Evolutionary conservation across 2,329 filamentous ascomycete species (phyloP).

Genomic region (Fusarium buharicum): DNA sequence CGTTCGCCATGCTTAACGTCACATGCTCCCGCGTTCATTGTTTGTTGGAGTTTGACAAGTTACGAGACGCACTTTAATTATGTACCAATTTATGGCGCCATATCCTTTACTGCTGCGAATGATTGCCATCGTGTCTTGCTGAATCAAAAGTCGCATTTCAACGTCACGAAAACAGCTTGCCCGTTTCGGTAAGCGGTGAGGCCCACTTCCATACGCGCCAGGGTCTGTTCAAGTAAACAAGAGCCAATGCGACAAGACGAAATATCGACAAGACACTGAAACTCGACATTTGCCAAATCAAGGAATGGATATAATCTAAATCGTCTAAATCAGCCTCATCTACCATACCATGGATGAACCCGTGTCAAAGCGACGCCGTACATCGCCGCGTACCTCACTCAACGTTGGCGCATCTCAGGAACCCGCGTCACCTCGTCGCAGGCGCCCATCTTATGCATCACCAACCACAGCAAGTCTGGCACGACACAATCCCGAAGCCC

Average conservation of each 20-base stretch:
- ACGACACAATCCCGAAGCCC: slow-evolving; percentile 68
- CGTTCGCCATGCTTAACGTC: neutral
- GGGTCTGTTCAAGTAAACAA: slow-evolving; percentile 42
- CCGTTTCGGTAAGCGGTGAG: slow-evolving; percentile 40
- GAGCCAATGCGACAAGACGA: slow-evolving; percentile 38
- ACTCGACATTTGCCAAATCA: slow-evolving; percentile 1
- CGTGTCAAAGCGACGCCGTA: slow-evolving; percentile 72
- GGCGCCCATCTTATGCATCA: slow-evolving; percentile 70
- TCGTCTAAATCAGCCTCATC: neutral
- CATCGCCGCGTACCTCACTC: slow-evolving; percentile 60
- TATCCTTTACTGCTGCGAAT: neutral
- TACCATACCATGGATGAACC: slow-evolving; percentile 59
- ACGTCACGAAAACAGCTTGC: slow-evolving; percentile 4
- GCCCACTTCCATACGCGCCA: slow-evolving; percentile 43
- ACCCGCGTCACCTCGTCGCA: slow-evolving; percentile 48
- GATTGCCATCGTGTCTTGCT: neutral
- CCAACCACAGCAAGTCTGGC: slow-evolving; percentile 73
- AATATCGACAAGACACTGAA: slow-evolving; percentile 8
- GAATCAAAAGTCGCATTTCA: neutral
- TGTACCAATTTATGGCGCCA: neutral
- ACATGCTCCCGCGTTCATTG: slow-evolving; percentile 33
- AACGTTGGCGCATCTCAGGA: slow-evolving; percentile 29
- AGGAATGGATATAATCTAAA: slow-evolving; percentile 26
- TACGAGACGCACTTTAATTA: neutral
- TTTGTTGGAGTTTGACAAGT: neutral